Base-by-base conservation (phyloP, 345 rosid species). In the Linum trigynum region DNA sequence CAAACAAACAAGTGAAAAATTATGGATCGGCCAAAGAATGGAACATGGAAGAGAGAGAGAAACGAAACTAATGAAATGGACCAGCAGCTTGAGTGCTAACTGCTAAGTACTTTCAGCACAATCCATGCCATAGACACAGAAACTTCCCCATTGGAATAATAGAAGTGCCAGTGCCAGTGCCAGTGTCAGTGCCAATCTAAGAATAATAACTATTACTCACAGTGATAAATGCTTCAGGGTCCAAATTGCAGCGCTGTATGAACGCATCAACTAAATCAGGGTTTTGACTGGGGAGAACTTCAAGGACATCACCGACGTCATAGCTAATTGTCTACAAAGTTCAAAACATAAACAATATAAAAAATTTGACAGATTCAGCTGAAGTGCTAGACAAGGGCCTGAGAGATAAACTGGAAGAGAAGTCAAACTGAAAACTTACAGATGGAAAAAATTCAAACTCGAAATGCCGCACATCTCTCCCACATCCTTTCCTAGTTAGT, bases 301-400 rank as follows among this genome's bases (percentile, higher is more conserved):
- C 97, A 67, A 94, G 84, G 65, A 90, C 91, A 78, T 90, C 91
- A 55, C 99, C 99, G 16, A 86, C 83, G 72, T 84, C 88, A 75
- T 86, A 90, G 64, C 68, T 57, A 36, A 76, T 66, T 61, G 69
- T 74, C 99, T 90, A 75, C 38, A 56, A 42, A 59, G 38, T 17
- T 38, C 40, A 64, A 48, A 32, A 55, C 14, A 12, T 23, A 63
- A 68, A 60, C 32, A 63, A 35, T 36, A 7, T 23, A 38, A 1
- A 38, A 65, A 68, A 37, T 39, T 15, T 57, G 16, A 50, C 40
- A 62, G 51, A 39, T n/a, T 51, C 23, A 55, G 40, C 8, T 42
- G 38, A 56, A 17, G 15, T 55, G 55, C 38, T 4, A 66, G 5
- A 35, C 4, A 61, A 57, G 64, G 17, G 67, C 32, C 65, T 14